Evolutionary conservation across 2,329 filamentous ascomycete species (phyloP), one percentile per base, ranked within the genome.

Genomic region (Trichophaea hybrida): DNA sequence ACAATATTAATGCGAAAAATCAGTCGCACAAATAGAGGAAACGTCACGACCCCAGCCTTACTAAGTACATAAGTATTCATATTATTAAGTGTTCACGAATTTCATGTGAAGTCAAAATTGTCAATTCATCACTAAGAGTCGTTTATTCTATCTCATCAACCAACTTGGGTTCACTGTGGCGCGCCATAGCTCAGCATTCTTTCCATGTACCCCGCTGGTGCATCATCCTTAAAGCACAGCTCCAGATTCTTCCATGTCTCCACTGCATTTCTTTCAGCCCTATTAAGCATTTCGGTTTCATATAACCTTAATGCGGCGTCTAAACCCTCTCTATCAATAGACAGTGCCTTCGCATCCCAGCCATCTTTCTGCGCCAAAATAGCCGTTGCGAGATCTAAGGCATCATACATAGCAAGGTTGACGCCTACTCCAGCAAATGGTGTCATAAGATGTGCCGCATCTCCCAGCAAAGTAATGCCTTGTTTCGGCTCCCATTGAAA

Each of bases 361-460:
- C 62, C 17, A 69, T 55, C 1, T 64, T 61, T 1, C 69, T 67
- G 6, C 62, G 61, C 53, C 53, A 72, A 66, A 61, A 80, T 76
- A 5, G 73, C 72, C 34, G 71, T 67, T 0, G 75, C 76, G 17
- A 83, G 72, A 24, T 74, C 69, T 61, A 77, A 68, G 6, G 79
- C 75, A 68, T 83, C 80, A 51, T 75, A 73, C 68, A 84, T 74
- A 1, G 74, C 79, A 17, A 76, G 71, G 66, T 83, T 83, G 32
- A 82, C 79, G 1, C 80, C 80, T 59, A 80, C 79, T 4, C 80
- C 80, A 1, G 76, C 77, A 62, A 77, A 80, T 0, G 78, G 77
- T 0, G 76, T 75, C 78, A 81, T 80, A 24, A 81, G 66, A 68
- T 83, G 80, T 6, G 80, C 80, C 0, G 80, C 77, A 64, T 83